Evolutionary conservation across 2,329 filamentous ascomycete genomes (phyloP), one percentile per base, ranked within the genome.

Genomic region (Calonectria pseudoreteaudii): DNA sequence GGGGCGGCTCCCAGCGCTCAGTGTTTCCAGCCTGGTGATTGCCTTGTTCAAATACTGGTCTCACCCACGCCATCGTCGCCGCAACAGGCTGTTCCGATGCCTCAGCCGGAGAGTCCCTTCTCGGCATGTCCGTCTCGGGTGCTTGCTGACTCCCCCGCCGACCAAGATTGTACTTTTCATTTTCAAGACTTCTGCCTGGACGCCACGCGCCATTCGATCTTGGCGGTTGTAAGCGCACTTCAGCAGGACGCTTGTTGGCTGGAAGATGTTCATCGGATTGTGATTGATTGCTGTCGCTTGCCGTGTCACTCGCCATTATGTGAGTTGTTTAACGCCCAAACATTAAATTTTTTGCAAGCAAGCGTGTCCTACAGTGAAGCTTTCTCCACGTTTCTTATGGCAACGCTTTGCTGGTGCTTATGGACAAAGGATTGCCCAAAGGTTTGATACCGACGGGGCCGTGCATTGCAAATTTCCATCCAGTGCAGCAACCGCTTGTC

Each of bases 1-100:
- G 28, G n/a, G 79, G 79, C 20, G 79, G 78, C 56, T 76, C 67
- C 79, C 79, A 81, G 13, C 68, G 66, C 16, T 66, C 60, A 6
- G 60, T 30, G 34, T 31, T 75, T 60, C 60, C 34, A 2, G 64
- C 16, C 11, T 34, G 50, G 4, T n/a, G 41, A 52, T 38, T n/a
- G 30, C 30, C 41, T 41, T 16, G 13, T 16, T 23, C 10, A 16
- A 28, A 10, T 31, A 38, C 30, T 52, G 28, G n/a, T 49, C 44
- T 64, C 30, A 56, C 13, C 31, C 11, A 41, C 26, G 50, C 9
- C 65, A 47, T 56, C 10, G 3, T 41, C 11, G 9, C 60, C 26
- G n/a, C 23, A 13, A 47, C 23, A 28, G 16, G 10, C 1, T 13
- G 53, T 41, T 53, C 65, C 13, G n/a, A 7, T 13, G 47, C 52